Evolutionary conservation across 306 rosid species (phyloP).

Genomic region (Fragaria ananassa): DNA sequence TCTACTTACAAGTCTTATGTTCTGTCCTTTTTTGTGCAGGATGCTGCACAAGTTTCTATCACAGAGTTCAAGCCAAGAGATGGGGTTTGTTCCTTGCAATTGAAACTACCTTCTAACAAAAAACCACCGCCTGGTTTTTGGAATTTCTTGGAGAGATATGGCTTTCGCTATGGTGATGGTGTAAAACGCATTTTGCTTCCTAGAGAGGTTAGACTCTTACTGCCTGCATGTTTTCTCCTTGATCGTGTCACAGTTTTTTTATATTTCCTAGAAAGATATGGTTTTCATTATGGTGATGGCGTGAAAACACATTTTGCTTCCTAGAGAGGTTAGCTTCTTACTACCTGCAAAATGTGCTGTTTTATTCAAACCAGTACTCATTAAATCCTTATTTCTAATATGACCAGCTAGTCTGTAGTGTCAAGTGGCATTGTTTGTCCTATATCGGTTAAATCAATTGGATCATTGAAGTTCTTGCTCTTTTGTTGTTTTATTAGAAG

Average conservation of each 20-base stretch:
- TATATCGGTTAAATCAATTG: not conserved
- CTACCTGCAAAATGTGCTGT: not conserved
- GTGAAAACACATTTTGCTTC: too few relatives aligned
- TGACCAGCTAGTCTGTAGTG: not conserved
- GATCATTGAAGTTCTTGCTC: not conserved
- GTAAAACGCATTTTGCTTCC: constrained; percentile 78
- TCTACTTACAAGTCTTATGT: not conserved
- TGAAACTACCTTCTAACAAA: constrained; percentile 52
- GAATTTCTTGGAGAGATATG: constrained; percentile 71
- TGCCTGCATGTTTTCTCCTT: constrained; percentile 20
- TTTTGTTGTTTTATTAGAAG: not conserved
- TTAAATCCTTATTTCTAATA: not conserved
- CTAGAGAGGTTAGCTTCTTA: too few relatives aligned
- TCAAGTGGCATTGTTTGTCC: not conserved
- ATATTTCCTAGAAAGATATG: too few relatives aligned
- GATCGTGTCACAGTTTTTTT: constrained; percentile 4
- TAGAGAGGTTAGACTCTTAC: constrained; percentile 64
- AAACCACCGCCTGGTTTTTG: constrained; percentile 46
- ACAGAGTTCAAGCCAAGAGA: constrained; percentile 68
- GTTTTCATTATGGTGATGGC: too few relatives aligned
- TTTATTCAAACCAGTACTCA: not conserved
- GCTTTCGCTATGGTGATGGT: constrained; percentile 64
- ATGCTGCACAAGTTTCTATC: constrained; percentile 64
- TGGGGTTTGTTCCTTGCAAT: constrained; percentile 56
- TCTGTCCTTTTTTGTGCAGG: constrained; percentile 32